Evolutionary conservation across 805 yeast species (phyloP), one percentile per base, ranked within the genome.

Genomic region (Soucietia sequanensis): DNA sequence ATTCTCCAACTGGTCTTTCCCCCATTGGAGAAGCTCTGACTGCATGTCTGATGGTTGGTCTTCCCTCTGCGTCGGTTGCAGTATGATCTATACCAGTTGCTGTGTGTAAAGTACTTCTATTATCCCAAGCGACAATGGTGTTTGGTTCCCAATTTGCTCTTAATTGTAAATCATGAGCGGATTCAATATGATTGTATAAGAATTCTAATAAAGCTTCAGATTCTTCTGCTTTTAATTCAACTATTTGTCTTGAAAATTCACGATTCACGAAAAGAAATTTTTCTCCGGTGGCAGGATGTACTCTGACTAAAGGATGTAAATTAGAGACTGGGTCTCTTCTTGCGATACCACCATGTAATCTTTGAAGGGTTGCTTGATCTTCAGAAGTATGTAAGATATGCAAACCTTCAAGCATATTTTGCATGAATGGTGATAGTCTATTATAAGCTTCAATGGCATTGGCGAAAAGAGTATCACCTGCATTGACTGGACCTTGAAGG

Each of bases 391-490:
- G 68, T 38, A 61, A 46, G 2, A 54, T 60, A 32, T 61, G 66
- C 29, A 62, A 51, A 2, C 63, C 65, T 5, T 49, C 54, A 34
- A 62, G 42, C 35, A 60, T 42, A 35, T 51, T 44, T 36, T 56
- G 62, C 45, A 61, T 54, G 14, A 51, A 59, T n/a, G 65, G 66
- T 16, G 65, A 60, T 31, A 61, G 50, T 34, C 68, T 38, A 30
- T 56, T 52, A 49, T 60, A 60, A 3, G 66, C 68, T 38, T 62
- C 67, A n/a, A 50, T 58, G 12, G 60, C 52, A 47, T 62, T 59
- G 9, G 66, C 67, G 34, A 62, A 62, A 30, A 62, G 48, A 15
- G 68, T 62, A 37, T 62, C 68, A 23, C 68, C 68, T 12, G 66
- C 66, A 8, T 56, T 41, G 5, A 57, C 65, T 15, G 68, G 67